A percentile compares a stretch with the other conserved stretches of the same genome.
These are phyloP conservation scores for Malassezia yamatoensis DNA, from an alignment of 1,284 basidiomycete genomes.

Conservation along the genomic window DNA sequence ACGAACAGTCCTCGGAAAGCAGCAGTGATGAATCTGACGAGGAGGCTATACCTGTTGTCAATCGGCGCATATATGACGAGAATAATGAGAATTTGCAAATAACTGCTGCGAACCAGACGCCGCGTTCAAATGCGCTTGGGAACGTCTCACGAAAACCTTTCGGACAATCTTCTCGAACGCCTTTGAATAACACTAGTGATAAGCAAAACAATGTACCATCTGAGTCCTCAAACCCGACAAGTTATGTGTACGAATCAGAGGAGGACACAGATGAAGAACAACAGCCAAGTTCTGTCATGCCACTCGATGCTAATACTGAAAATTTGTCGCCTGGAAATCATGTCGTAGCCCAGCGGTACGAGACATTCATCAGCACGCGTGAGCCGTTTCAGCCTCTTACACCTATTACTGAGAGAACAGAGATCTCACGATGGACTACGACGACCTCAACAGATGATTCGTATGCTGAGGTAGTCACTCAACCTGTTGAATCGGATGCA, in stretches of 20 bases:
- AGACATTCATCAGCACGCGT: conserved; percentile 9
- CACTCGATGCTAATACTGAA: background rate
- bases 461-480: background rate
- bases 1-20: conserved; percentile 20
- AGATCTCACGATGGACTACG: conserved; percentile 31
- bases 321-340: too few relatives aligned
- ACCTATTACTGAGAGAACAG: conserved; percentile 40
- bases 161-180: conserved; percentile 12
- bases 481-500: too few relatives aligned
- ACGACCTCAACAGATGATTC: background rate
- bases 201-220: background rate
- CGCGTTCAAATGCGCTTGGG: conserved; percentile 11
- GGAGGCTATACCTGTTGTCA: conserved; percentile 9
- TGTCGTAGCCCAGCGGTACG: too few relatives aligned
- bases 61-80: conserved; percentile 1
- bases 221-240: background rate
- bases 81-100: conserved; percentile 10
- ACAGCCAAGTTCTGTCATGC: background rate
- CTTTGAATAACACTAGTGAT: background rate
- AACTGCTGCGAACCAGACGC: conserved; percentile 24
- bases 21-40: conserved; percentile 14
- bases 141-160: conserved; percentile 1
- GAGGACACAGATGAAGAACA: conserved; percentile 13
- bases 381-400: conserved; percentile 33
- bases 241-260: too few relatives aligned